These are phyloP conservation scores for Epichloe baconii DNA, from an alignment of 2,329 filamentous ascomycete genomes.

Conservation along the genomic window DNA sequence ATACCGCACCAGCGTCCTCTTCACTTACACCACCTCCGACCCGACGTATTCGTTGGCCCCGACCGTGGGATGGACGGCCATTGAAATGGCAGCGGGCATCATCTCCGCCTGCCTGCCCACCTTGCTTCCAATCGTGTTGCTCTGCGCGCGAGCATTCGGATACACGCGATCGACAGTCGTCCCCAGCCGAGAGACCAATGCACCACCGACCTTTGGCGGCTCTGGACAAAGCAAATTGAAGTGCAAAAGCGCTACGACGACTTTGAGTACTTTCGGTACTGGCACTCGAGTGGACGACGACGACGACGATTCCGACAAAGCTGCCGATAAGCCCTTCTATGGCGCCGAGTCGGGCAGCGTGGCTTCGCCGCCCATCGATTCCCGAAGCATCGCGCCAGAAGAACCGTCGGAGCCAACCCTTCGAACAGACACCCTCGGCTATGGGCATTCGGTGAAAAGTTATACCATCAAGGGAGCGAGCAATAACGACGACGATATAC, in stretches of 20 bases:
- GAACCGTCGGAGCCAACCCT: conserved; percentile 12
- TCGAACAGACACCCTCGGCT: conserved; percentile 20
- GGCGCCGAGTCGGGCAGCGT: conserved; percentile 15
- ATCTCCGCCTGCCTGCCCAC: conserved; percentile 41
- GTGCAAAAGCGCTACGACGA: conserved; percentile 9
- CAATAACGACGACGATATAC: conserved; percentile 24
- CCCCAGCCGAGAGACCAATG: conserved; percentile 13
- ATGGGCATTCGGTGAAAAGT: conserved; percentile 18
- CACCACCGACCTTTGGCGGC: conserved; percentile 10
- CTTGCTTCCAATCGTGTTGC: conserved; percentile 30
- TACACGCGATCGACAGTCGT: conserved; percentile 19
- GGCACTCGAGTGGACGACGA: conserved; percentile 3
- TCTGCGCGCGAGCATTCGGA: conserved; percentile 25
- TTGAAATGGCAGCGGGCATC: conserved; percentile 37
- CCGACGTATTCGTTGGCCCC: conserved; percentile 33
- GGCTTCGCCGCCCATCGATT: not conserved
- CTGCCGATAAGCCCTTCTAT: conserved; percentile 14
- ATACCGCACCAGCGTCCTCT: conserved; percentile 34
- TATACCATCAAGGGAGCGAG: conserved; percentile 15
- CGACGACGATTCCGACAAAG: conserved; percentile 4
- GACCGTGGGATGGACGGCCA: conserved; percentile 32
- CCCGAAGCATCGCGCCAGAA: not conserved
- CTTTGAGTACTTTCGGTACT: conserved; percentile 8
- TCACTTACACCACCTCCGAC: conserved; percentile 27
- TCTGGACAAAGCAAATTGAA: conserved; percentile 7